These are phyloP conservation scores for Cercospora zeina DNA, from an alignment of 2,329 filamentous ascomycete genomes.

Conservation along the genomic window DNA sequence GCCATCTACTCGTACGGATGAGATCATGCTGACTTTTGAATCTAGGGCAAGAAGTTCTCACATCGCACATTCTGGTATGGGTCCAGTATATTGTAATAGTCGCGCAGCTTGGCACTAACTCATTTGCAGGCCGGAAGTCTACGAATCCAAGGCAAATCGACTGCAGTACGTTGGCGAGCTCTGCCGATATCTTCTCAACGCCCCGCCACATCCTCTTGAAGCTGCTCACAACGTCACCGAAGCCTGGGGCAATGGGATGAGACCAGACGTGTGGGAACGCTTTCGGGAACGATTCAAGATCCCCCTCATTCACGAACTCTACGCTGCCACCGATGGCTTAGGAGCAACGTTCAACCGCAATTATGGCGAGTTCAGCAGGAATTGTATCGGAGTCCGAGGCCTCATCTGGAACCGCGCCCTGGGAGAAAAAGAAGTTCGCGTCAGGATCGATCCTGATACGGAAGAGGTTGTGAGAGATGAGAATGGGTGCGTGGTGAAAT, in stretches of 20 bases:
- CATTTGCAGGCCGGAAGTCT: conserved; percentile 57
- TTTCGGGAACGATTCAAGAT: conserved; percentile 69
- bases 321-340: conserved; percentile 41
- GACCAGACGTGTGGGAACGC: conserved; percentile 77
- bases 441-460: conserved; percentile 67
- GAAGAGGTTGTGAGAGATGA: conserved; percentile 66
- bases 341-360: conserved; percentile 36
- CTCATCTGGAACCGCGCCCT: conserved; percentile 33
- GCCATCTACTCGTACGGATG: no score
- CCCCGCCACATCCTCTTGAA: conserved; percentile 65
- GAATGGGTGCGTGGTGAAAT: conserved; percentile 65
- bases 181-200: conserved; percentile 73
- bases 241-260: conserved; percentile 79
- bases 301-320: conserved; percentile 40
- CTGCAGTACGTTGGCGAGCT: conserved; percentile 88
- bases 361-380: conserved; percentile 33
- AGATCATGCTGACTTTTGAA: neutral
- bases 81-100: neutral
- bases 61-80: conserved; percentile 68
- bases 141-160: conserved; percentile 65
- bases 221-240: conserved; percentile 67
- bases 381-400: conserved; percentile 33
- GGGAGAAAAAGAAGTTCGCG: conserved; percentile 53
- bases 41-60: conserved; percentile 69
- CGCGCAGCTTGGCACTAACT: neutral